Percentiles rank a stretch among this genome's conserved stretches.
Conservation (phyloP, 169 alveolate species). For the Babesia divergens region DNA sequence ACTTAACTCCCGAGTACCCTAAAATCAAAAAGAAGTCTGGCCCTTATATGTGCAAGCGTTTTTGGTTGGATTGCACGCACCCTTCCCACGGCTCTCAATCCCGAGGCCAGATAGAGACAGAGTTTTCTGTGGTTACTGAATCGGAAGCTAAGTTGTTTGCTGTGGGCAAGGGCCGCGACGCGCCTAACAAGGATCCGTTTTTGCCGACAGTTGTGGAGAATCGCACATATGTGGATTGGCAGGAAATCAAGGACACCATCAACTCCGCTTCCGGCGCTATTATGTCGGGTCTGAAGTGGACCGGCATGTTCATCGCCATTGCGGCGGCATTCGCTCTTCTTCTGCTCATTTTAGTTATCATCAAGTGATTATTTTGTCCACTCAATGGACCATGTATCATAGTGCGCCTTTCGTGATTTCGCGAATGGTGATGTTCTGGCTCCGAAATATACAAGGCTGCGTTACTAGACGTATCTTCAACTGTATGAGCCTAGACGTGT, state of each 20-base stretch:
- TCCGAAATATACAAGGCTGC: too few relatives aligned
- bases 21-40: slow-evolving; percentile 76
- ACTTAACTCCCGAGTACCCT: slow-evolving; percentile 77
- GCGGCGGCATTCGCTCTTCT: slow-evolving; percentile 44
- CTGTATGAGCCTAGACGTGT: too few relatives aligned
- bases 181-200: slow-evolving; percentile 86
- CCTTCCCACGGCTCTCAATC: slow-evolving; percentile 77
- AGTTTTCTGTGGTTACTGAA: slow-evolving; percentile 78
- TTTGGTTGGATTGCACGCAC: slow-evolving; percentile 76
- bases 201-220: slow-evolving; percentile 84
- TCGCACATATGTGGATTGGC: slow-evolving; percentile 87
- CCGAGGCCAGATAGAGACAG: slow-evolving; percentile 84
- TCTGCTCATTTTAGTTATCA: slow-evolving; percentile 40
- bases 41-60: slow-evolving; percentile 73
- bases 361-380: slow-evolving; percentile 12
- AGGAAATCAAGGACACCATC: slow-evolving; percentile 80
- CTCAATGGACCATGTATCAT: too few relatives aligned
- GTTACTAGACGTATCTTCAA: too few relatives aligned
- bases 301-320: slow-evolving; percentile 58
- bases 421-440: too few relatives aligned
- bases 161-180: slow-evolving; percentile 89
- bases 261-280: slow-evolving; percentile 78
- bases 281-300: slow-evolving; percentile 73
- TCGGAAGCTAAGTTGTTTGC: slow-evolving; percentile 81
- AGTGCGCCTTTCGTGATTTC: too few relatives aligned